phyloP scores from a whole-genome alignment of 1,139 yeast genomes.

The Protomyces inouyei region DNA sequence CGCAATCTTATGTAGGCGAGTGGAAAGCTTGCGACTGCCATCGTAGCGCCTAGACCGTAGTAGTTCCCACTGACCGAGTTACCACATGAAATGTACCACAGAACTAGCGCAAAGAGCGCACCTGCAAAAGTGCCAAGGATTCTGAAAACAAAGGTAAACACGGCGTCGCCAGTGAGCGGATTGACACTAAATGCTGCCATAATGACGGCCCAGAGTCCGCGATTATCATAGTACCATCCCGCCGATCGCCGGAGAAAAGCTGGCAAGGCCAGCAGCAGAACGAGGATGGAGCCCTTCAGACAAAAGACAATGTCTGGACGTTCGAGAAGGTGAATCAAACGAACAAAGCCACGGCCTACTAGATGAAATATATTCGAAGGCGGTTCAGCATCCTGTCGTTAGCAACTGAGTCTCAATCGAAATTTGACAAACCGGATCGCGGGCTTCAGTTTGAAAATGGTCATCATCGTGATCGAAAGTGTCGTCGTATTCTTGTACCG shows the following conservation, averaged over 20 bases:
- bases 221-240: slow-evolving; percentile 35
- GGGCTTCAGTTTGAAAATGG: slow-evolving; percentile 35
- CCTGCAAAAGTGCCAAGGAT: slow-evolving; percentile 38
- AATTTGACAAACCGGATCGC: slow-evolving; percentile 30
- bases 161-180: slow-evolving; percentile 40
- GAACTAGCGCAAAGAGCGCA: slow-evolving; percentile 38
- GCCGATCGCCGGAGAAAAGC: slow-evolving; percentile 37
- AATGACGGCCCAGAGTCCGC: slow-evolving; percentile 40
- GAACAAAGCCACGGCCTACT: slow-evolving; percentile 34
- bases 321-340: slow-evolving; percentile 28
- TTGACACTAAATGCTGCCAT: slow-evolving; percentile 38
- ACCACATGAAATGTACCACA: slow-evolving; percentile 41
- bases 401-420: background rate
- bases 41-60: slow-evolving; percentile 38
- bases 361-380: slow-evolving; percentile 39
- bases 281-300: slow-evolving; percentile 36
- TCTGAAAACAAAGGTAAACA: slow-evolving; percentile 37
- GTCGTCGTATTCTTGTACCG: slow-evolving; percentile 6
- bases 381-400: slow-evolving; percentile 26
- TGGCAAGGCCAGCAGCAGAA: slow-evolving; percentile 36
- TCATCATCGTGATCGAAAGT: slow-evolving; percentile 31
- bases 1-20: slow-evolving; percentile 38
- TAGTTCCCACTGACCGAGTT: slow-evolving; percentile 19
- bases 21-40: slow-evolving; percentile 35
- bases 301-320: slow-evolving; percentile 35